Conservation (phyloP, 1,139 yeast genomes). For the Geotrichum histeridarum region DNA sequence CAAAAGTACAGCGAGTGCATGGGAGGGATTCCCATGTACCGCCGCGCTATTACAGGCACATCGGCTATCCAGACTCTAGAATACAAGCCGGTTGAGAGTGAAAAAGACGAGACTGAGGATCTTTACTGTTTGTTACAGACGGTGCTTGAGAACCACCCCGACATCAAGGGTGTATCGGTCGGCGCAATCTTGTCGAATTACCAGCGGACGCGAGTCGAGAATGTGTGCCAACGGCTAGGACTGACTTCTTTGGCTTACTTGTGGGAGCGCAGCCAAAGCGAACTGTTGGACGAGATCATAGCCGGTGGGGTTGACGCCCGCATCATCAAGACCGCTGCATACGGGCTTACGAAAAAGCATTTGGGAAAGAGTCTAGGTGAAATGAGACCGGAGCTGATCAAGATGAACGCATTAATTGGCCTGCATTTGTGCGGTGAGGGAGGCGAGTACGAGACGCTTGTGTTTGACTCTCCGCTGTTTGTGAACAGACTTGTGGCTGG, state of each 20-base stretch:
- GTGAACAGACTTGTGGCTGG: constrained; percentile 48
- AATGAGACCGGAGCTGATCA: constrained; percentile 53
- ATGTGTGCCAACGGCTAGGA: constrained; percentile 72
- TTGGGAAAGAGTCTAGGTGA: constrained; percentile 64
- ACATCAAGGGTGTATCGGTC: constrained; percentile 78
- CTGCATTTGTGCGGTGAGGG: constrained; percentile 98
- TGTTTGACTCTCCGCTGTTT: constrained; percentile 84
- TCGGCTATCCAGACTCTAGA: constrained; percentile 66
- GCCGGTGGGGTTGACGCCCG: constrained; percentile 70
- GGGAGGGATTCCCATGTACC: constrained; percentile 65
- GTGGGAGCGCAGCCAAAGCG: constrained; percentile 84
- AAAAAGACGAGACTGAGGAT: constrained; percentile 72
- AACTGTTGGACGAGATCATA: constrained; percentile 80
- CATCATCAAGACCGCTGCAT: constrained; percentile 86
- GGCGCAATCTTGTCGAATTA: constrained; percentile 94
- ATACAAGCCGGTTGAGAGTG: constrained; percentile 49
- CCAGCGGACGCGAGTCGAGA: constrained; percentile 88
- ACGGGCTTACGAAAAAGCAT: constrained; percentile 64
- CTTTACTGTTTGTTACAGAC: constrained; percentile 48
- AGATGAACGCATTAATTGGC: constrained; percentile 61
- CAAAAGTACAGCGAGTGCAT: constrained; percentile 62
- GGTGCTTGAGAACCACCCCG: constrained; percentile 58
- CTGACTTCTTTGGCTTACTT: constrained; percentile 67
- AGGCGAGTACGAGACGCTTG: constrained; percentile 92
- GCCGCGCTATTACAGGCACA: constrained; percentile 59